Evolutionary conservation across 1,284 basidiomycete species (phyloP), one percentile per base, ranked within the genome.

Genomic region (Crepidotus sp.): DNA sequence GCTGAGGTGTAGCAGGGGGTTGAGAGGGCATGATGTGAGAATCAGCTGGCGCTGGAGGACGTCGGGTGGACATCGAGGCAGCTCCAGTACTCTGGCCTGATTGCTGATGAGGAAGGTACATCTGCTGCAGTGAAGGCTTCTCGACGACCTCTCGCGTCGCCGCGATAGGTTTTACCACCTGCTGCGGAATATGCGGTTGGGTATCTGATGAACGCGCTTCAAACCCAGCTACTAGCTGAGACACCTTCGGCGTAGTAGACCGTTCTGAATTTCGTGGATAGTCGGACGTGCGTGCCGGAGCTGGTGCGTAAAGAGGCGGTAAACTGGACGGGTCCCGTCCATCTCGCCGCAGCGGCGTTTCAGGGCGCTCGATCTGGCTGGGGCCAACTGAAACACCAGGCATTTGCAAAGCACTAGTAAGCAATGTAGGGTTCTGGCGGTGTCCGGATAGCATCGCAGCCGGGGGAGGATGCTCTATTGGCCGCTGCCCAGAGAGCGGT

Each of bases 221-320:
- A 43, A 54, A 56, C 14, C 51, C 55, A 27, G 58, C 49, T 15
- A 57, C 49, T 7, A 57, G 42, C 31, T 56, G 50, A 27, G 57
- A 48, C 22, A 58, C 56, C 37, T 54, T 55, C 15, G 37, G 31
- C 6, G 47, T 30, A 11, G 41, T 36, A 15, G 45, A 40, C 19
- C 37, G 41, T 21, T 47, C 45, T 11, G 21, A 36, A 7, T 15
- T 24, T 29, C 14, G 34, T 2, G 40, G 26, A 38, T 36, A 36
- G 29, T 40, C 46, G n/a, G 40, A 36, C 4, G 29, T 15, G 19
- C 40, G 49, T 11, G 40, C 10, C 13, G 22, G 11, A 25, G 46
- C 10, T 10, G 46, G 42, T 19, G 40, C 50, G 21, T 51, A 51
- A 37, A 51, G 33, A 2, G 46, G 50, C 9, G 50, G 50, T 3